Conservation (phyloP, 768 basidiomycete genomes). For the Gautieria morchelliformis region DNA sequence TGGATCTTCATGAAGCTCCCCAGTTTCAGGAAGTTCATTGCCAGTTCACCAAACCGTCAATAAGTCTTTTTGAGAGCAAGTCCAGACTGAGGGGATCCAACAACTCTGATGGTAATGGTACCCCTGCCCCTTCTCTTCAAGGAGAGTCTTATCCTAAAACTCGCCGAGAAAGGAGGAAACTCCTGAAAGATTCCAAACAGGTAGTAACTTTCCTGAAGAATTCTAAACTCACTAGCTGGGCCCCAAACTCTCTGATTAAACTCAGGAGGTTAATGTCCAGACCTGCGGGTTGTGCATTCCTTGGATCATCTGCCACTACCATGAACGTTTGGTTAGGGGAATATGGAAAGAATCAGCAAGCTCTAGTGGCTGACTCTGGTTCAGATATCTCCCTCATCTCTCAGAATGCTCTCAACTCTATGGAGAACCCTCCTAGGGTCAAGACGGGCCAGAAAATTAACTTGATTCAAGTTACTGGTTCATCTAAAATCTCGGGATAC, state of each 20-base stretch:
- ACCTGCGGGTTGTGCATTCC: constrained; percentile 24
- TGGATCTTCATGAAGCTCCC: too few relatives aligned
- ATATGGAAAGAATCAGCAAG: background rate
- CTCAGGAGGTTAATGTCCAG: constrained; percentile 9
- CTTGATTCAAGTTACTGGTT: too few relatives aligned
- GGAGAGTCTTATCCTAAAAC: background rate
- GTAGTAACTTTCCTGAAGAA: background rate
- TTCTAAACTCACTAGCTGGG: background rate
- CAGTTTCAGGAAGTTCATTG: too few relatives aligned
- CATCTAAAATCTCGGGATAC: too few relatives aligned
- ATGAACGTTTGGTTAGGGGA: constrained; percentile 7
- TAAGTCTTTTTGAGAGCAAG: too few relatives aligned
- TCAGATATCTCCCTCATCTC: too few relatives aligned
- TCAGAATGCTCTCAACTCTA: too few relatives aligned
- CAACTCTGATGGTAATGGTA: too few relatives aligned
- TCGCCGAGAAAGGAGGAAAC: background rate
- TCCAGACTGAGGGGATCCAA: constrained; percentile 7
- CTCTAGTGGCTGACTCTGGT: constrained; percentile 22
- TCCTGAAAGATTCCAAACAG: background rate
- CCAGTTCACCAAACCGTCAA: too few relatives aligned
- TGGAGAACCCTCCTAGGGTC: too few relatives aligned
- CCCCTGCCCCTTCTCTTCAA: too few relatives aligned
- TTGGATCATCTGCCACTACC: constrained; percentile 22
- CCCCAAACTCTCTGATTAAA: background rate
- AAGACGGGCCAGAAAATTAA: too few relatives aligned